Percentiles rank a stretch among this genome's conserved stretches.
These are phyloP conservation scores for Middelhovenomyces tepae DNA, from an alignment of 805 yeast genomes.

Conservation along the genomic window DNA sequence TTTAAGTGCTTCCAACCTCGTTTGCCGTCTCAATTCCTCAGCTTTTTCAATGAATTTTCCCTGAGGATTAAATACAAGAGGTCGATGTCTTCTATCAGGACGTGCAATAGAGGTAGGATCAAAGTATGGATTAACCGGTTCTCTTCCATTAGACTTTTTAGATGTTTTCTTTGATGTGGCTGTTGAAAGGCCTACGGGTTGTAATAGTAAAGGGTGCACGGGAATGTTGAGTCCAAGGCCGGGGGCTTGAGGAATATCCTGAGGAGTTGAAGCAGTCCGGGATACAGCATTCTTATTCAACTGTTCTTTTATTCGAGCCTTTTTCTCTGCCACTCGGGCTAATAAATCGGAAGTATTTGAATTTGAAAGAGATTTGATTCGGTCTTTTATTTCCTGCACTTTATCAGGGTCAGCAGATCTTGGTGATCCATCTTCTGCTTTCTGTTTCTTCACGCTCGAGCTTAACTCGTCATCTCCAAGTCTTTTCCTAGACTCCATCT, in stretches of 20 bases:
- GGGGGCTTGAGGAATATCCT: background rate
- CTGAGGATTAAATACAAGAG: slow-evolving; percentile 43
- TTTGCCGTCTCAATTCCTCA: slow-evolving; percentile 37
- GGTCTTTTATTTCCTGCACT: too few relatives aligned
- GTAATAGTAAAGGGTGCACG: slow-evolving; percentile 26
- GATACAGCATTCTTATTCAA: slow-evolving; percentile 8
- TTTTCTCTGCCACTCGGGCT: slow-evolving; percentile 17
- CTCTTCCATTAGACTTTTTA: too few relatives aligned
- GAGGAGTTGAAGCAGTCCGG: too few relatives aligned
- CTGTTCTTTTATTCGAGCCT: slow-evolving; percentile 10
- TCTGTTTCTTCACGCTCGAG: too few relatives aligned
- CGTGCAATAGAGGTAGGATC: slow-evolving; percentile 19
- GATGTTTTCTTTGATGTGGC: slow-evolving; percentile 1
- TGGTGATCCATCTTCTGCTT: too few relatives aligned
- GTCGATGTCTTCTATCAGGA: slow-evolving; percentile 25
- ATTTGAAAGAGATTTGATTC: too few relatives aligned
- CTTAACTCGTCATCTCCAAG: too few relatives aligned
- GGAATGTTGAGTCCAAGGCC: slow-evolving; percentile 22
- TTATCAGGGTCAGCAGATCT: too few relatives aligned
- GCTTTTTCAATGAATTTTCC: slow-evolving; percentile 60
- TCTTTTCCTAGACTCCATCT: too few relatives aligned
- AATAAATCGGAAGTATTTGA: slow-evolving; percentile 16
- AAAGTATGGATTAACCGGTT: slow-evolving; percentile 30
- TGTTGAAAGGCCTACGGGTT: slow-evolving; percentile 5
- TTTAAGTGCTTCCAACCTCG: slow-evolving; percentile 13